Conservation (phyloP, 1,139 yeast genomes). For the Saccharomyces hybrid region DNA sequence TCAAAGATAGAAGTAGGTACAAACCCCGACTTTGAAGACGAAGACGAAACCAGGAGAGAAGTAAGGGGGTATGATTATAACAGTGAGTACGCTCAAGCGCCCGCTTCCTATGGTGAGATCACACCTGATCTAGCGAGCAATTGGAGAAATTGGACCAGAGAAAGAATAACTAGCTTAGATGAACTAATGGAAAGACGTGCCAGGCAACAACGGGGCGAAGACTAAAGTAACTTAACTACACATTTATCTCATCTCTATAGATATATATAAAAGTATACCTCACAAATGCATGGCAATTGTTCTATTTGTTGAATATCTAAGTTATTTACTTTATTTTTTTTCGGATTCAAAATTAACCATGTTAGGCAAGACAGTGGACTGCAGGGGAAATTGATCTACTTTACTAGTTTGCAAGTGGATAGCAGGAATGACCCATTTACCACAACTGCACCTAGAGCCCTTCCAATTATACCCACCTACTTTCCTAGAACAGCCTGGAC, state of each 20-base stretch:
- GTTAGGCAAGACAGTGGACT: slow-evolving; percentile 21
- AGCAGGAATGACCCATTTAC: slow-evolving; percentile 93
- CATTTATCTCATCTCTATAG: background rate
- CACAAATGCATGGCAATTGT: background rate
- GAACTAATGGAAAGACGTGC: background rate
- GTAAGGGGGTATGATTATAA: slow-evolving; percentile 6
- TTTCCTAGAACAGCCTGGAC: slow-evolving; percentile 78
- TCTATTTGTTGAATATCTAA: background rate
- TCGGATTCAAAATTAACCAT: slow-evolving; percentile 18
- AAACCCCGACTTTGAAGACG: background rate
- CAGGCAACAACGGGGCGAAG: background rate
- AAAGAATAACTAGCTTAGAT: background rate
- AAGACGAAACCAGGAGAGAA: slow-evolving; percentile 4
- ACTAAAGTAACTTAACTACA: background rate
- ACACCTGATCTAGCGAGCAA: background rate
- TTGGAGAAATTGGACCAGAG: background rate
- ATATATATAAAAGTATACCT: background rate
- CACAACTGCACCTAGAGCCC: slow-evolving; percentile 90
- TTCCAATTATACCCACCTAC: slow-evolving; percentile 92
- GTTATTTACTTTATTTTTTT: background rate
- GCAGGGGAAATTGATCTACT: slow-evolving; percentile 53
- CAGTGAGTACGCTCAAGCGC: background rate
- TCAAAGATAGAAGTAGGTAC: background rate
- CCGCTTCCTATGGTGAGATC: background rate
- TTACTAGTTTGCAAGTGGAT: slow-evolving; percentile 72